Conservation (phyloP, 768 basidiomycete species). For the Mycena pura region DNA sequence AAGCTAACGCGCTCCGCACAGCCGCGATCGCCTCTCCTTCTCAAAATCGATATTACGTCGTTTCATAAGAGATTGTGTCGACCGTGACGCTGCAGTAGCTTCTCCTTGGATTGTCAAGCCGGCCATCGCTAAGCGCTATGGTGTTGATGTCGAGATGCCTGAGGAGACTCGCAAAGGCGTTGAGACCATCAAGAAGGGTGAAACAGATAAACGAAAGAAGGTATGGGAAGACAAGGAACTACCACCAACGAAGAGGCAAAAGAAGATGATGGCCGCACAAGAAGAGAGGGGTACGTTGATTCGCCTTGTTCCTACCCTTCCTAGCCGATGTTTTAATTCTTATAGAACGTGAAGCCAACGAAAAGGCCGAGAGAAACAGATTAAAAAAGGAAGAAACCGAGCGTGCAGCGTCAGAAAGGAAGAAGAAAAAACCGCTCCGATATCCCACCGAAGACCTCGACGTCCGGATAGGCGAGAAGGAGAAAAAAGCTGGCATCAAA, state of each 20-base stretch:
- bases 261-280: conserved; percentile 74
- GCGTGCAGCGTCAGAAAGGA: conserved; percentile 75
- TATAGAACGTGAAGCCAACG: conserved; percentile 69
- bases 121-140: conserved; percentile 82
- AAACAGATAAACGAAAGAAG: conserved; percentile 93
- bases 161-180: conserved; percentile 83
- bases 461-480: conserved; percentile 78
- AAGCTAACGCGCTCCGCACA: conserved; percentile 37
- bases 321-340: conserved; percentile 35
- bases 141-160: conserved; percentile 85
- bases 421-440: conserved; percentile 88
- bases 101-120: conserved; percentile 97
- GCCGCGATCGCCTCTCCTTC: conserved; percentile 94
- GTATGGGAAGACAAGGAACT: conserved; percentile 89
- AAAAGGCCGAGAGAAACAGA: conserved; percentile 71
- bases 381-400: conserved; percentile 75
- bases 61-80: conserved; percentile 95
- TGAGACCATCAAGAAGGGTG: conserved; percentile 80
- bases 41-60: conserved; percentile 97
- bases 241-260: conserved; percentile 81
- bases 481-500: conserved; percentile 80
- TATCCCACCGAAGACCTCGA: conserved; percentile 95
- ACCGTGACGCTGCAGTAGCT: conserved; percentile 89
- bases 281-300: conserved; percentile 70
- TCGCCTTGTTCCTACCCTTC: background rate